phyloP scores from a whole-genome alignment of 306 rosid species.

The Senna tora region DNA sequence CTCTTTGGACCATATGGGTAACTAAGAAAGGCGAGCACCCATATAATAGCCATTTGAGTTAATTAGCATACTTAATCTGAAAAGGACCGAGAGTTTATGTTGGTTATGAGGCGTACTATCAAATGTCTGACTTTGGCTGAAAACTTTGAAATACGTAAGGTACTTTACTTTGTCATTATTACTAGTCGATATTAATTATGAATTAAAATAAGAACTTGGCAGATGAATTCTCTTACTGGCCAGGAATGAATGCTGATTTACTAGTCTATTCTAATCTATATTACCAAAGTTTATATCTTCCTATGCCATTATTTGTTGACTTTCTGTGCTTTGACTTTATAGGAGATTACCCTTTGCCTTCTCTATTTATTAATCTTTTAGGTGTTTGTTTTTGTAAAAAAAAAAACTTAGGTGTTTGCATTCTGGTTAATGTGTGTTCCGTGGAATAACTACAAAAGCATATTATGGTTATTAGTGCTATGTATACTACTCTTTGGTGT shows the following conservation, averaged over 20 bases:
- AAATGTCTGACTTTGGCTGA: not conserved
- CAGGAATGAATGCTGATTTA: not conserved
- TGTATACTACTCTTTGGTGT: not conserved
- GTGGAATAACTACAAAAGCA: slow-evolving; percentile 9
- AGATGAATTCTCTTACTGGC: not conserved
- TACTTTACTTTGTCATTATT: not conserved
- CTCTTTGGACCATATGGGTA: no score
- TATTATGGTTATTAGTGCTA: not conserved
- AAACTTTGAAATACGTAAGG: not conserved
- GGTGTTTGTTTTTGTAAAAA: no score
- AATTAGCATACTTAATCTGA: not conserved
- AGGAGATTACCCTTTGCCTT: slow-evolving; percentile 13
- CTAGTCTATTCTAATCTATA: not conserved
- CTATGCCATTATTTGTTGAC: not conserved
- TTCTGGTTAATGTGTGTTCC: not conserved
- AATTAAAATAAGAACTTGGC: not conserved
- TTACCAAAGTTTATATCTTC: not conserved
- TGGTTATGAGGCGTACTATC: not conserved
- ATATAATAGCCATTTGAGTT: not conserved
- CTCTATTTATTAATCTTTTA: not conserved
- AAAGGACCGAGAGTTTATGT: slow-evolving; percentile 7
- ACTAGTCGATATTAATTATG: not conserved
- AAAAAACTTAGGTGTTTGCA: not conserved
- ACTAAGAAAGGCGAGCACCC: not conserved
- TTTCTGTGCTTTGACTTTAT: not conserved